These are phyloP conservation scores for Amylocystis lapponica DNA, from an alignment of 768 basidiomycete species.

Conservation along the genomic window DNA sequence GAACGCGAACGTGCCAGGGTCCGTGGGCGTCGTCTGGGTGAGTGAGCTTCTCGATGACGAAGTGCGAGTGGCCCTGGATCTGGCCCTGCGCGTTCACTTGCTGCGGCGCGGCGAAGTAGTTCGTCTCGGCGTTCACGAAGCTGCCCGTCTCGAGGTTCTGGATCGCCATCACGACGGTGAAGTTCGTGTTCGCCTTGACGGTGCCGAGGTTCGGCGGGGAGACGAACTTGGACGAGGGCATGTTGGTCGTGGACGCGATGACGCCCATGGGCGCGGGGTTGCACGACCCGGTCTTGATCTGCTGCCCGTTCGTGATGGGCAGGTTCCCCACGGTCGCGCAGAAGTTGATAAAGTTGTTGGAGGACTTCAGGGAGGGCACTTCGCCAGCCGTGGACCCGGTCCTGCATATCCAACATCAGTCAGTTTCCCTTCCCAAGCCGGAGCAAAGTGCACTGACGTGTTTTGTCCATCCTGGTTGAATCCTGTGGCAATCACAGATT, in stretches of 20 bases:
- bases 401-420: not conserved
- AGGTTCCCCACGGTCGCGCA: conserved; percentile 42
- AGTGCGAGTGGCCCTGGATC: conserved; percentile 57
- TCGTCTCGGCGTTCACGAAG: conserved; percentile 49
- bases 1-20: conserved; percentile 51
- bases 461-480: conserved; percentile 48
- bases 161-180: conserved; percentile 49
- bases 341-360: conserved; percentile 72
- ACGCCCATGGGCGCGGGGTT: conserved; percentile 59
- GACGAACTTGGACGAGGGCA: conserved; percentile 52
- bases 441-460: conserved; percentile 4
- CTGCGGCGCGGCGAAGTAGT: conserved; percentile 53
- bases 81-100: conserved; percentile 41
- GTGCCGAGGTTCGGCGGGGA: conserved; percentile 41
- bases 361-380: conserved; percentile 53
- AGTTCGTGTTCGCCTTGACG: conserved; percentile 39
- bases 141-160: conserved; percentile 42
- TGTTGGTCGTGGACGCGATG: conserved; percentile 42
- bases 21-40: conserved; percentile 40
- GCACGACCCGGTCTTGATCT: conserved; percentile 46
- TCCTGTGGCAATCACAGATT: conserved; percentile 47
- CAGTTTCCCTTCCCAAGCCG: not conserved
- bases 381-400: conserved; percentile 34
- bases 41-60: conserved; percentile 54
- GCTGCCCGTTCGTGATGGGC: conserved; percentile 59